Evolutionary conservation across 176 grass and related monocot species (phyloP).

Genomic region (Bolboschoenus planiculmis): DNA sequence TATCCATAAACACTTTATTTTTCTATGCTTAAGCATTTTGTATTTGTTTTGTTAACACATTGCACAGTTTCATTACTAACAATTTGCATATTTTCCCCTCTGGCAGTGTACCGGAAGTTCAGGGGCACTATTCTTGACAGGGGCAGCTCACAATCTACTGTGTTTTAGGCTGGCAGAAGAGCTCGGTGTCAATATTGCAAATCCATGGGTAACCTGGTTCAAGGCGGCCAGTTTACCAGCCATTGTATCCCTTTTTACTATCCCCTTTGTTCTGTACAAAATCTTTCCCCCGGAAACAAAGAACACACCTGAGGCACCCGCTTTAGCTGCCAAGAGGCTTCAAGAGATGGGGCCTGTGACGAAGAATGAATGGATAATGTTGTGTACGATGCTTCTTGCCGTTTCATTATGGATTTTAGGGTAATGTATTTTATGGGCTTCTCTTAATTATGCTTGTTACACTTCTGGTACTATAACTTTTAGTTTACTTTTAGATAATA

Average conservation of each 20-base stretch:
- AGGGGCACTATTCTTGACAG: slow-evolving; percentile 77
- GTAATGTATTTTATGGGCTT: slow-evolving; percentile 38
- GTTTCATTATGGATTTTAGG: slow-evolving; percentile 66
- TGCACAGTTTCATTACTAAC: neutral
- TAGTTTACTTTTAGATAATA: slow-evolving; percentile 6
- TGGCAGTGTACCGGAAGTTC: slow-evolving; percentile 72
- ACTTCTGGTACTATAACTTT: neutral
- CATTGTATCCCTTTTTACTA: slow-evolving; percentile 49
- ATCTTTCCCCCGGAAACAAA: slow-evolving; percentile 75
- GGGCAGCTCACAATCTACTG: slow-evolving; percentile 82
- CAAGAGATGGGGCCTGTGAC: slow-evolving; percentile 69
- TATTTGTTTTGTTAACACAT: neutral
- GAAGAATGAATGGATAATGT: slow-evolving; percentile 80
- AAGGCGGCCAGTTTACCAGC: slow-evolving; percentile 83
- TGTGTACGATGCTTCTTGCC: slow-evolving; percentile 79
- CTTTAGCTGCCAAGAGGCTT: slow-evolving; percentile 48
- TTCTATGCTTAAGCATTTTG: neutral
- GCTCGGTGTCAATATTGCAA: slow-evolving; percentile 59
- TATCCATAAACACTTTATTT: neutral
- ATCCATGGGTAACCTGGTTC: slow-evolving; percentile 89
- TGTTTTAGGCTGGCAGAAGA: slow-evolving; percentile 89
- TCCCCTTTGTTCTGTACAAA: slow-evolving; percentile 81
- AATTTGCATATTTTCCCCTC: neutral
- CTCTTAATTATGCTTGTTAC: neutral
- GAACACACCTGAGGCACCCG: slow-evolving; percentile 73